These are phyloP conservation scores for Lineolata rhizophorae DNA, from an alignment of 495 filamentous ascomycete genomes.

Conservation along the genomic window DNA sequence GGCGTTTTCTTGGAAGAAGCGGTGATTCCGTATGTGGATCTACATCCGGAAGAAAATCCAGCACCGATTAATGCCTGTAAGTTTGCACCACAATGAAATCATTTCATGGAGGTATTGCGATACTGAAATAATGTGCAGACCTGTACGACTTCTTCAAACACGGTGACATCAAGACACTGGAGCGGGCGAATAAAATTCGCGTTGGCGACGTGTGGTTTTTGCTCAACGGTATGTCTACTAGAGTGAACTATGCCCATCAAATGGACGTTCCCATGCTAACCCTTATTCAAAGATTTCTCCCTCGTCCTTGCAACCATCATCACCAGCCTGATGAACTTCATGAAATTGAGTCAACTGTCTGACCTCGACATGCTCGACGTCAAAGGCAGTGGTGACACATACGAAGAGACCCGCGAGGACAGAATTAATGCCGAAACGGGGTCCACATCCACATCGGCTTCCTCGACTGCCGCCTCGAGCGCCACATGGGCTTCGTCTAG, in stretches of 20 bases:
- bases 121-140: no score
- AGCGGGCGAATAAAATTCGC: slow-evolving; percentile 35
- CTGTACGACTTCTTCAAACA: slow-evolving; percentile 57
- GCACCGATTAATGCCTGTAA: slow-evolving; percentile 43
- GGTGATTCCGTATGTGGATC: slow-evolving; percentile 40
- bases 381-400: slow-evolving; percentile 20
- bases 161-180: slow-evolving; percentile 32
- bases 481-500: no score
- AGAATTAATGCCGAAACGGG: no score
- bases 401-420: no score
- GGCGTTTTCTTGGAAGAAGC: slow-evolving; percentile 53
- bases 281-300: slow-evolving; percentile 36
- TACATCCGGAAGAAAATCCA: slow-evolving; percentile 28
- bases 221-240: no score
- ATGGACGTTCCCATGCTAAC: background rate
- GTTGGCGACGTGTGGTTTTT: slow-evolving; percentile 42
- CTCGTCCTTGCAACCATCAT: slow-evolving; percentile 44
- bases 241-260: no score
- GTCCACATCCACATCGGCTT: no score
- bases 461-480: no score
- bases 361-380: slow-evolving; percentile 18
- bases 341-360: slow-evolving; percentile 16
- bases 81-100: no score
- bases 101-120: no score
- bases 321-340: slow-evolving; percentile 30